Conservation (phyloP, 2,329 filamentous ascomycete species). For the Fusarium solani-melongenae region DNA sequence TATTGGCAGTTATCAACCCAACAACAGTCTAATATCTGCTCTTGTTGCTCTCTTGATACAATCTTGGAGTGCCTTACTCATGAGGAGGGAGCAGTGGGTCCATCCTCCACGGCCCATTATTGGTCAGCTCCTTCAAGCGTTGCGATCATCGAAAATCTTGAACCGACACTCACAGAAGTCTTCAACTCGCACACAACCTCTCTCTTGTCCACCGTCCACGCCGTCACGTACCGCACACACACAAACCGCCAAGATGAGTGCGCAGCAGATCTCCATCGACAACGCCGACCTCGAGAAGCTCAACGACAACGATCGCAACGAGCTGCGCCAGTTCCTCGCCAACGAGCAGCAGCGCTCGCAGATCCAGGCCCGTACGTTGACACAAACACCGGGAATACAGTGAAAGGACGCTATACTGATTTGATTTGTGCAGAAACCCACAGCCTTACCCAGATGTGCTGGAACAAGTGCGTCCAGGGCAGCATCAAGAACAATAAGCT, state of each 20-base stretch:
- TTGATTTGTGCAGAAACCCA: constrained; percentile 58
- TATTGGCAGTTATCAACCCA: neutral
- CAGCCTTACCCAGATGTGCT: constrained; percentile 79
- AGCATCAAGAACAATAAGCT: constrained; percentile 78
- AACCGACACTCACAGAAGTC: constrained; percentile 11
- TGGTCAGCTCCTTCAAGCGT: constrained; percentile 16
- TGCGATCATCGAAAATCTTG: constrained; percentile 39
- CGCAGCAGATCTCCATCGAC: constrained; percentile 54
- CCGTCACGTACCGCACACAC: neutral
- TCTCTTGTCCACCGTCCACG: neutral
- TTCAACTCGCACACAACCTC: constrained; percentile 9
- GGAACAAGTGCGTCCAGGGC: constrained; percentile 89
- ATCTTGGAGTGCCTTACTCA: neutral
- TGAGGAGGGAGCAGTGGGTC: constrained; percentile 18
- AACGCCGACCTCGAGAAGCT: constrained; percentile 78
- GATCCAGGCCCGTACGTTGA: constrained; percentile 66
- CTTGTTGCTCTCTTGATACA: neutral
- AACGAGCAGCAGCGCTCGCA: constrained; percentile 89
- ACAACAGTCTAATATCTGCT: neutral
- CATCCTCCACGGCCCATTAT: constrained; percentile 14
- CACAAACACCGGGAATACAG: no score
- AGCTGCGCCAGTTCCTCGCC: constrained; percentile 86
- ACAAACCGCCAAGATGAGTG: constrained; percentile 47
- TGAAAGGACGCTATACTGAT: neutral
- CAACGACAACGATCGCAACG: constrained; percentile 83